A percentile compares a stretch with the other conserved stretches of the same genome.
Evolutionary conservation across 108 stramenopile genomes (phyloP).

Genomic region (Mediolabrus comicus): DNA sequence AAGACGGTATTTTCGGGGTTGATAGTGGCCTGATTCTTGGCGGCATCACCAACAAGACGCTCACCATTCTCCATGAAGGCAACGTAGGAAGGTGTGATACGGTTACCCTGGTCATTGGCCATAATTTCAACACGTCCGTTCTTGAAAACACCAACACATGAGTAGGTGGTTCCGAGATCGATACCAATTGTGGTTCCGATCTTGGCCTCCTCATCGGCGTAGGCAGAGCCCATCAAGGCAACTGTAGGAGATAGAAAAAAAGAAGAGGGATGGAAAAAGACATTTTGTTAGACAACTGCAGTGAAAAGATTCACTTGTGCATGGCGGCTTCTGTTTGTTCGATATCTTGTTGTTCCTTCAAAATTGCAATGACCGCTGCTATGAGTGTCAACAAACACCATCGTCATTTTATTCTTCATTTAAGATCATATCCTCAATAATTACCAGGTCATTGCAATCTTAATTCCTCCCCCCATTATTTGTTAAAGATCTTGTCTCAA

Average conservation of each 20-base stretch:
- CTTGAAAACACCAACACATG: constrained; percentile 97
- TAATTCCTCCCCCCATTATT: background rate
- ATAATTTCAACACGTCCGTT: constrained; percentile 98
- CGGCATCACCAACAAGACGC: constrained; percentile 97
- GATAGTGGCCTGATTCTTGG: constrained; percentile 98
- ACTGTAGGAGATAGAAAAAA: constrained; percentile 21
- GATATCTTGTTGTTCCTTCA: too few relatives aligned
- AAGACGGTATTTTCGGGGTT: constrained; percentile 98
- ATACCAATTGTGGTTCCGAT: constrained; percentile 80
- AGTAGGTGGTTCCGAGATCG: constrained; percentile 98
- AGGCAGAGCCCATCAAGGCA: constrained; percentile 48
- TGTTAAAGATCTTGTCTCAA: background rate
- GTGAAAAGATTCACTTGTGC: background rate
- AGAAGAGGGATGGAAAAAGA: background rate
- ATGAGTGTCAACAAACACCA: too few relatives aligned
- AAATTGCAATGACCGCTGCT: too few relatives aligned
- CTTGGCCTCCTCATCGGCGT: constrained; percentile 54
- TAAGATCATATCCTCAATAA: too few relatives aligned
- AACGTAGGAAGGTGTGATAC: constrained; percentile 98
- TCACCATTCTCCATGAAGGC: constrained; percentile 90
- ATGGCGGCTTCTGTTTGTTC: background rate
- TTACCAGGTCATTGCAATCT: too few relatives aligned
- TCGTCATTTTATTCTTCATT: too few relatives aligned
- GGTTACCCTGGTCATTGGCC: constrained; percentile 98
- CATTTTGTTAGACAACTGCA: background rate